Evolutionary conservation across 306 rosid genomes (phyloP).

Genomic region (Elaeagnus macrophylla): DNA sequence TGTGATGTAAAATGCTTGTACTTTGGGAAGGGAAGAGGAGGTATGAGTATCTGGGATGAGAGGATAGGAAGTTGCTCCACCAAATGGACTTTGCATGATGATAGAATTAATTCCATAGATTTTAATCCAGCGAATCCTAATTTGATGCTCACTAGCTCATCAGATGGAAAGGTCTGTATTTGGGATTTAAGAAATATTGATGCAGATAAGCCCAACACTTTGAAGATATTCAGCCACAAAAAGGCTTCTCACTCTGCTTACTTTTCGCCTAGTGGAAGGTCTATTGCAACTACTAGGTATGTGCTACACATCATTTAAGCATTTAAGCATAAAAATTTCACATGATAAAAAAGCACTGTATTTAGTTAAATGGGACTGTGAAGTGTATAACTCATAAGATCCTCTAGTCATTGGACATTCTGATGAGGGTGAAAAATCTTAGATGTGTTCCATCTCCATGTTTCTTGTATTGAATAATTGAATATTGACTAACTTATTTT

Average conservation of each 20-base stretch:
- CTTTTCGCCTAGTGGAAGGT: slow-evolving; percentile 82
- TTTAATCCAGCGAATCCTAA: slow-evolving; percentile 45
- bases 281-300: slow-evolving; percentile 77
- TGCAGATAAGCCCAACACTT: slow-evolving; percentile 30
- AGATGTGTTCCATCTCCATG: no score
- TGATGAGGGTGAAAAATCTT: no score
- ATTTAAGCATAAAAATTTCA: no score
- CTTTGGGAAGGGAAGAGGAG: slow-evolving; percentile 59
- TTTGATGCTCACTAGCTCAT: slow-evolving; percentile 67
- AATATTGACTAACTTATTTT: background rate
- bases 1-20: slow-evolving; percentile 53
- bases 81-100: slow-evolving; percentile 51
- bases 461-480: no score
- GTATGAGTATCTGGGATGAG: slow-evolving; percentile 56
- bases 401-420: no score
- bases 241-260: slow-evolving; percentile 73
- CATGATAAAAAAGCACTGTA: no score
- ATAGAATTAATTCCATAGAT: slow-evolving; percentile 62
- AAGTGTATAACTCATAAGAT: no score
- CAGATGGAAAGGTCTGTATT: slow-evolving; percentile 74
- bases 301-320: background rate
- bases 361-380: no score
- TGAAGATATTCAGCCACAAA: slow-evolving; percentile 45
- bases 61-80: slow-evolving; percentile 45
- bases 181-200: slow-evolving; percentile 74